These are phyloP conservation scores for Aphanomyces invadans DNA, from an alignment of 352 stramenopile genomes.

Conservation along the genomic window DNA sequence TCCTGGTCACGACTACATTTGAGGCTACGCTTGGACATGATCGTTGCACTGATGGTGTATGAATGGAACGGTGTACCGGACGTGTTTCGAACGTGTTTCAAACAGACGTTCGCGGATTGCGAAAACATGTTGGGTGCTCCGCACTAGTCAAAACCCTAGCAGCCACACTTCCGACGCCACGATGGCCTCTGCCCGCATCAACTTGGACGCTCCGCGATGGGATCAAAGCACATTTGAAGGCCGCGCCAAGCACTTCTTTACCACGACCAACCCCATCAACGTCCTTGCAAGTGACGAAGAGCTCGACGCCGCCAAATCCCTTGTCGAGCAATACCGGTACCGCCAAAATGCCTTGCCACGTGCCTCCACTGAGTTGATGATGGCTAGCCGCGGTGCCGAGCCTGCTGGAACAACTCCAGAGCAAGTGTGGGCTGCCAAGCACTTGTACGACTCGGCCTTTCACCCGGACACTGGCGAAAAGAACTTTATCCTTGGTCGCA, in stretches of 20 bases:
- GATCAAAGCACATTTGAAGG: constrained; percentile 76
- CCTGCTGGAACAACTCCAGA: constrained; percentile 42
- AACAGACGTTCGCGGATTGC: too few relatives aligned
- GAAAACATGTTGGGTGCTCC: neutral
- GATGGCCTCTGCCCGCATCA: constrained; percentile 22
- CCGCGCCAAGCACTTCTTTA: constrained; percentile 77
- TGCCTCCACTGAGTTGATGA: too few relatives aligned
- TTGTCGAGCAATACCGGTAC: constrained; percentile 60
- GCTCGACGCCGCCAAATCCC: constrained; percentile 59
- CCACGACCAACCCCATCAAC: constrained; percentile 82
- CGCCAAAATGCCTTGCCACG: too few relatives aligned
- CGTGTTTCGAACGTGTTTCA: too few relatives aligned
- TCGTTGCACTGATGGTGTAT: too few relatives aligned
- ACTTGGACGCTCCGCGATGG: constrained; percentile 68
- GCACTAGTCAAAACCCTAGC: neutral
- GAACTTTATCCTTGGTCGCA: constrained; percentile 79
- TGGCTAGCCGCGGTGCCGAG: constrained; percentile 24
- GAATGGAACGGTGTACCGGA: too few relatives aligned
- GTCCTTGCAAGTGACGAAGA: constrained; percentile 63
- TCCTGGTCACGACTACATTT: too few relatives aligned
- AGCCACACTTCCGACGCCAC: neutral
- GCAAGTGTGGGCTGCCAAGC: constrained; percentile 75
- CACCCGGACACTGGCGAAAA: constrained; percentile 86
- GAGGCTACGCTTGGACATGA: too few relatives aligned
- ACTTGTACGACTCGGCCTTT: constrained; percentile 81